Base-by-base conservation (phyloP, 257 asterid species). In the Pogostemon cablin region DNA sequence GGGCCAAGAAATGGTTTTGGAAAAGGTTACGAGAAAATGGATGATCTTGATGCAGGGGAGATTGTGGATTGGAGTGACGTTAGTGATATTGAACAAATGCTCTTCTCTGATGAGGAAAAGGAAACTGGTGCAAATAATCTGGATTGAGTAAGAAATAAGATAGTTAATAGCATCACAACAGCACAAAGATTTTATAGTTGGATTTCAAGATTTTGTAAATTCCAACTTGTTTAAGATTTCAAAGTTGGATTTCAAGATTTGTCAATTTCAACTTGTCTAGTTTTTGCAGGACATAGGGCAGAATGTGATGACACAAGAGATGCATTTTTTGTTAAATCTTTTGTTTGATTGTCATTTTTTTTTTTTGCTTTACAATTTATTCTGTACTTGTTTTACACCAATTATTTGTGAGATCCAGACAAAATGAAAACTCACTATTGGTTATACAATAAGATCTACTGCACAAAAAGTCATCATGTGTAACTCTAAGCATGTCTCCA, bases 91-190 rank as follows among this genome's bases (percentile, higher is more conserved):
- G 78, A 72, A 56, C 61, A 25, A 38, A 78, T 15, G 15, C 66
- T 42, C 38, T 65, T 78, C 32, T 62, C 73, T 40, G 62, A 63
- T 49, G 39, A 61, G 44, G 84, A 62, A 67, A 60, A 40, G 44
- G 84, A 62, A 67, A 56, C 41, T 52, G 17, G 25, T 52, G 7
- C 42, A 38, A 73, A 67, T 47, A 55, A 69, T 72, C 70, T 42
- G 5, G 67, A 58, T 81, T 25, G 32, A 0, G 32, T 25, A 25
- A 25, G 32, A 25, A 25, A 25, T 25, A 25, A 25, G 32, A 25
- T 25, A 25, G 32, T 25, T 25, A 25, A 25, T 25, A 25, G 32
- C 32, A 25, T 25, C 32, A 25, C 32, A 25, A 25, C 32, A 25
- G 32, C 32, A 25, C 32, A 25, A 25, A 25, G 32, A 25, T 25